Base-by-base conservation (phyloP, 805 yeast genomes). In the Candida lessepsii region DNA sequence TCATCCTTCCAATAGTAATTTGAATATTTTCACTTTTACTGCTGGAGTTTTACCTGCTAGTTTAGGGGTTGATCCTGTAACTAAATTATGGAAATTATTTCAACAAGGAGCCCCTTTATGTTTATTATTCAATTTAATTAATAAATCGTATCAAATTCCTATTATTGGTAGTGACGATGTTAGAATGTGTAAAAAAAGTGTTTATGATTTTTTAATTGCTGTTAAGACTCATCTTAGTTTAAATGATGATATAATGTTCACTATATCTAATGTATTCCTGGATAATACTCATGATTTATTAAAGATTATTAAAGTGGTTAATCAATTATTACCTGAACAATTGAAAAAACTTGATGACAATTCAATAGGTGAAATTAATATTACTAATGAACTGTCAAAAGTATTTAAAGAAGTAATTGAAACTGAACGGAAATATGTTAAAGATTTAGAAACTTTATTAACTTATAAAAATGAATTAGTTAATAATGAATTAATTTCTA, bases 51-150 rank as follows among this genome's bases (percentile, higher is more conserved):
- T 82, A 31, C 95, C 91, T 3, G 85, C 85, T 4, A 79, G 76
- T 47, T 73, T 76, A 45, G 75, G 76, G 48, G 84, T 86, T 54
- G 99, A 93, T 58, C 97, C 98, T 3, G 97, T 86, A 2, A 88
- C 96, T 2, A 90, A 88, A 47, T 58, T 93, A 30, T 86, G 96
- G 80, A 82, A 87, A 49, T 67, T 93, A 24, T 81, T 93, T 54
- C 95, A 91, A 53, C 88, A 86, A 54, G 99, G 98, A 9, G 83
- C 95, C 2, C 96, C 98, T 3, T 68, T 93, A 29, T 90, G 98
- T 60, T 76, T 87, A 29, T 67, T 91, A 6, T 87, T 84, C 69
- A 91, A 93, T 62, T 69, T 80, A 10, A 72, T 71, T 40, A 28
- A 48, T 10, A 40, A 39, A 15, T 41, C 48, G 16, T 46, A 54